Evolutionary conservation across 1,284 basidiomycete genomes (phyloP).

Genomic region (Phellopilus nigrolimitatus): DNA sequence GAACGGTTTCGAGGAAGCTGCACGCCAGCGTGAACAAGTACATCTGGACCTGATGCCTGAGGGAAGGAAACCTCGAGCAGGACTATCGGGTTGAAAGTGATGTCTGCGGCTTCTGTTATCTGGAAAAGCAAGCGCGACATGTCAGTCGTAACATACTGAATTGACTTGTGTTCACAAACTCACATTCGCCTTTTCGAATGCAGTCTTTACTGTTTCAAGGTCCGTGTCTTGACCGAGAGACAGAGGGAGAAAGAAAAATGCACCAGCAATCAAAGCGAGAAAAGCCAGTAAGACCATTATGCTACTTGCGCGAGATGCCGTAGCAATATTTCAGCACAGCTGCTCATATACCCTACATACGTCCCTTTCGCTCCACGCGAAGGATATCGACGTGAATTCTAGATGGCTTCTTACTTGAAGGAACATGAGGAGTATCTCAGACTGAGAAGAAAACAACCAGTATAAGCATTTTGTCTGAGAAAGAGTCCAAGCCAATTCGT

Average conservation of each 20-base stretch:
- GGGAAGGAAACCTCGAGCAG: conserved; percentile 37
- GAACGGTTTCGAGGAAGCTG: conserved; percentile 37
- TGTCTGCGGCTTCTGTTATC: conserved; percentile 32
- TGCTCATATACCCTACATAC: neutral
- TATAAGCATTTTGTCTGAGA: too few species aligned
- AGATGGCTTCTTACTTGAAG: too few species aligned
- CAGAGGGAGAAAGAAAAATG: conserved; percentile 16
- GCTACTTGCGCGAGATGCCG: neutral
- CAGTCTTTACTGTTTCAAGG: conserved; percentile 27
- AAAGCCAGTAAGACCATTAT: neutral
- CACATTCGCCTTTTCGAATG: conserved; percentile 19
- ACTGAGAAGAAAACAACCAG: too few species aligned
- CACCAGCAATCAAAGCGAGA: neutral
- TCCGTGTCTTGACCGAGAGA: conserved; percentile 31
- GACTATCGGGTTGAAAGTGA: conserved; percentile 33
- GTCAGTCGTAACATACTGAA: neutral
- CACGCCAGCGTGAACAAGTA: conserved; percentile 37
- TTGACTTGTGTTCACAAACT: neutral
- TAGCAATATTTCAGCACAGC: neutral
- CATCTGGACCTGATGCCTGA: conserved; percentile 27
- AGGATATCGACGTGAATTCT: too few species aligned
- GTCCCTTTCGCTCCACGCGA: too few species aligned
- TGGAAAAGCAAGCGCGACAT: conserved; percentile 14
- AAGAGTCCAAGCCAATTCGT: too few species aligned
- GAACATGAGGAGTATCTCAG: too few species aligned